Percentiles rank a stretch among this genome's conserved stretches.
Evolutionary conservation across 805 yeast genomes (phyloP).

Genomic region (Lipomyces orientalis): DNA sequence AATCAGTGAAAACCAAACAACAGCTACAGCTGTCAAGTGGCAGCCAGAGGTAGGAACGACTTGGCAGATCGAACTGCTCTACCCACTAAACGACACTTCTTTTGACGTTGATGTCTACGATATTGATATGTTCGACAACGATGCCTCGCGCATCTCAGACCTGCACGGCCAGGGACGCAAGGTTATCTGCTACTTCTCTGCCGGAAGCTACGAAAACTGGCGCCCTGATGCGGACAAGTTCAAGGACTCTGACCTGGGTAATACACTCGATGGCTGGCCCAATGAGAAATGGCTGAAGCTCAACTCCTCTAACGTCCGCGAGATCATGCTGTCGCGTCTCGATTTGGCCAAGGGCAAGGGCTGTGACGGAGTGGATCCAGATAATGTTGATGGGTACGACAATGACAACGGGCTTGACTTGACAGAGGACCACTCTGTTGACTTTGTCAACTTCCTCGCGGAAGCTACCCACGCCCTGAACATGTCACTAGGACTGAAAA

Average conservation of each 20-base stretch:
- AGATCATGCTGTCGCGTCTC: constrained; percentile 40
- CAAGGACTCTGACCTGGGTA: constrained; percentile 40
- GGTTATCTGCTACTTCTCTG: constrained; percentile 46
- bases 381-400: constrained; percentile 45
- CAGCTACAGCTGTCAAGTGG: background rate
- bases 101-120: constrained; percentile 39
- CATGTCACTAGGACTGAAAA: constrained; percentile 43
- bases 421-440: constrained; percentile 40
- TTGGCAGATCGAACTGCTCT: constrained; percentile 42
- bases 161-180: constrained; percentile 39
- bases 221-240: constrained; percentile 41
- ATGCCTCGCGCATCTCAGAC: constrained; percentile 24
- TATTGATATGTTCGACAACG: constrained; percentile 42
- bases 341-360: constrained; percentile 39
- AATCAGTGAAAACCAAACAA: background rate
- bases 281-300: constrained; percentile 45
- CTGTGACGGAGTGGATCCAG: constrained; percentile 47
- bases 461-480: constrained; percentile 37
- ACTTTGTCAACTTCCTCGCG: constrained; percentile 42
- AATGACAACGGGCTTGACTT: constrained; percentile 44
- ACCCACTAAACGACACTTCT: constrained; percentile 27
- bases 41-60: constrained; percentile 27
- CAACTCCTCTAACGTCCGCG: constrained; percentile 37
- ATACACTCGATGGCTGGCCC: constrained; percentile 43
- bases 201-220: constrained; percentile 46